A percentile compares a stretch with the other conserved stretches of the same genome.
These are phyloP conservation scores for Aspergillus pseudoterreus DNA, from an alignment of 2,329 filamentous ascomycete species.

Conservation along the genomic window DNA sequence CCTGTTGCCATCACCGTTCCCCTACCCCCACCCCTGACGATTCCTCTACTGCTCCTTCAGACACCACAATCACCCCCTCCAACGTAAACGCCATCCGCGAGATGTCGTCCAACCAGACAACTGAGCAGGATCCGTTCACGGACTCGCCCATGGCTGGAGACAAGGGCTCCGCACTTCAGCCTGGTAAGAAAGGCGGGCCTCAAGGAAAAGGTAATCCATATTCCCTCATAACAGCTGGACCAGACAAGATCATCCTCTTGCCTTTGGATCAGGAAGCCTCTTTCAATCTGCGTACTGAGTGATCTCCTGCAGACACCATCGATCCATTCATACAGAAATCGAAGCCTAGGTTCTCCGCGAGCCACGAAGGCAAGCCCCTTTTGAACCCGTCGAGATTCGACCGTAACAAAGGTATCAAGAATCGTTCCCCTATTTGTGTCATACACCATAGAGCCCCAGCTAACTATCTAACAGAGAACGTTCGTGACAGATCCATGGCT, in stretches of 20 bases:
- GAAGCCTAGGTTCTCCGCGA: neutral
- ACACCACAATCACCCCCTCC: neutral
- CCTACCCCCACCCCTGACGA: neutral
- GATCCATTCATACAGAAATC: neutral
- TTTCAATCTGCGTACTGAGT: neutral
- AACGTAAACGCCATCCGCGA: neutral
- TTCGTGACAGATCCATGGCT: neutral
- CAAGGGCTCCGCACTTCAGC: neutral
- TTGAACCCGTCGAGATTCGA: neutral
- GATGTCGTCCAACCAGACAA: neutral
- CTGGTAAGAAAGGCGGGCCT: neutral
- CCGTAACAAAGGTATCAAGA: neutral
- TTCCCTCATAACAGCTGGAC: too few species aligned
- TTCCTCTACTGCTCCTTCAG: neutral
- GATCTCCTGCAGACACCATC: neutral
- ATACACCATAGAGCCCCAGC: neutral
- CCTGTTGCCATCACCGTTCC: neutral
- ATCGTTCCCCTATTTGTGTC: neutral
- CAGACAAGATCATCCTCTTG: too few species aligned
- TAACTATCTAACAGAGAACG: neutral
- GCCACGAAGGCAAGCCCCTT: neutral
- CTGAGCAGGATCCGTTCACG: constrained; percentile 4
- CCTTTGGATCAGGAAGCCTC: too few species aligned
- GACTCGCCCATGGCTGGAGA: neutral
- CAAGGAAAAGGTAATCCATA: neutral